These are phyloP conservation scores for Yamadazyma akitaensis DNA, from an alignment of 805 yeast species.

Conservation along the genomic window DNA sequence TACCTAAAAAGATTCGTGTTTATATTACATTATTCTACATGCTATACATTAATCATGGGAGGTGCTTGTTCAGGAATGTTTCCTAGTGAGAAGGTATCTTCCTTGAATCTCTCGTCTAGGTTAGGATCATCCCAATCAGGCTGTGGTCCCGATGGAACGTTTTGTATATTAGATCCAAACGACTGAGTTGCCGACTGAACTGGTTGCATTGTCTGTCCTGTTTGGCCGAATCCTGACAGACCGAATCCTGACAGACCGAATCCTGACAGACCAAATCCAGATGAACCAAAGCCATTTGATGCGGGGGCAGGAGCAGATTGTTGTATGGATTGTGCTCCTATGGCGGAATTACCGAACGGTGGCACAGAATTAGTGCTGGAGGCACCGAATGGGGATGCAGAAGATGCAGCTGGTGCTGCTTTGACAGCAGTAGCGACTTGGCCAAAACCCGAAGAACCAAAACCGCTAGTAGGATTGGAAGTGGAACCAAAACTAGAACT, in stretches of 20 bases:
- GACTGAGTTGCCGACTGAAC: background rate
- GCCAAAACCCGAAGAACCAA: conserved; percentile 12
- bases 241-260: background rate
- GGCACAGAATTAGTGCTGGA: background rate
- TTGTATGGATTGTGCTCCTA: background rate
- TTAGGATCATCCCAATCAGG: background rate
- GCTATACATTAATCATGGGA: background rate
- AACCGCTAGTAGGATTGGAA: background rate
- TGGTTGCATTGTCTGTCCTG: background rate
- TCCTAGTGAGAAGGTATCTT: background rate
- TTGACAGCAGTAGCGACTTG: conserved; percentile 1
- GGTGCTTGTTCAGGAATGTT: conserved; percentile 2
- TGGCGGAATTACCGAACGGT: background rate
- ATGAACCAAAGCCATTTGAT: background rate
- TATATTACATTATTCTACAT: background rate
- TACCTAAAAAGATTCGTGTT: background rate
- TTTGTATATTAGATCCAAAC: background rate
- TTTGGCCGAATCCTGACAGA: background rate
- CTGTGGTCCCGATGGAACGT: background rate
- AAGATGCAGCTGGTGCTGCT: conserved; percentile 4
- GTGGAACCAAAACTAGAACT: conserved; percentile 3
- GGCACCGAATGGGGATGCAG: conserved; percentile 5
- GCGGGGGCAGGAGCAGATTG: background rate
- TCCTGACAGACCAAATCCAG: background rate
- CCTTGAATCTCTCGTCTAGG: background rate